Conservation (phyloP, 768 basidiomycete genomes). For the Rhizopogon rudus region DNA sequence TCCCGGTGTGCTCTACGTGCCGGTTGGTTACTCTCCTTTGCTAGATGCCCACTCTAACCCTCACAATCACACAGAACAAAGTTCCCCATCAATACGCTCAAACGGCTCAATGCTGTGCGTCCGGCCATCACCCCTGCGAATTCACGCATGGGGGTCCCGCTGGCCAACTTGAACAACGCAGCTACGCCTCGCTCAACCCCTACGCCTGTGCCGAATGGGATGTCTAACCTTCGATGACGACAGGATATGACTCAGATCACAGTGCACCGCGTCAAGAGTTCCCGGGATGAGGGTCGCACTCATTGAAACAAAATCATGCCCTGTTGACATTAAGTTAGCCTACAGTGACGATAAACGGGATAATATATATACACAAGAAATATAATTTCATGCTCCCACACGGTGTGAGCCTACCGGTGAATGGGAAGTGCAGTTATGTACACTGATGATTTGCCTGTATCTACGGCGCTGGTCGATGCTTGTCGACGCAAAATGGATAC, state of each 20-base stretch:
- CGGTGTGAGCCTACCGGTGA: slow-evolving; percentile 8
- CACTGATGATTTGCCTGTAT: slow-evolving; percentile 33
- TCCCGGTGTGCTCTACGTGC: slow-evolving; percentile 92
- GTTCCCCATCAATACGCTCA: slow-evolving; percentile 90
- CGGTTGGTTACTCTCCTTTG: slow-evolving; percentile 48
- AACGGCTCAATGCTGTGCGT: slow-evolving; percentile 66
- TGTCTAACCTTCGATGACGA: slow-evolving; percentile 9
- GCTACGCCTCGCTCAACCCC: slow-evolving; percentile 17
- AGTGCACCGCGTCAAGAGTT: too few species aligned
- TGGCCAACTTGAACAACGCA: slow-evolving; percentile 30
- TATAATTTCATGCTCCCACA: neutral
- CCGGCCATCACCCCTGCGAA: slow-evolving; percentile 30
- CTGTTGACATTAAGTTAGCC: too few species aligned
- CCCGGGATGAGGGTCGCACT: too few species aligned
- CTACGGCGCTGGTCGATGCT: slow-evolving; percentile 2
- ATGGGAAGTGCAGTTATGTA: slow-evolving; percentile 55
- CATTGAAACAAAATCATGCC: too few species aligned
- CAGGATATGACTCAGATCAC: neutral
- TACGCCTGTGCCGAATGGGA: slow-evolving; percentile 15
- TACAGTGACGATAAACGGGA: neutral
- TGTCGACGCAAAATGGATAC: slow-evolving; percentile 29
- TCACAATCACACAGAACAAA: slow-evolving; percentile 58
- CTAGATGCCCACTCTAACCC: neutral
- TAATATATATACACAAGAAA: neutral
- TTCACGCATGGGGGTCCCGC: slow-evolving; percentile 26